Evolutionary conservation across 345 rosid species (phyloP).

Genomic region (Citrus trifoliata): DNA sequence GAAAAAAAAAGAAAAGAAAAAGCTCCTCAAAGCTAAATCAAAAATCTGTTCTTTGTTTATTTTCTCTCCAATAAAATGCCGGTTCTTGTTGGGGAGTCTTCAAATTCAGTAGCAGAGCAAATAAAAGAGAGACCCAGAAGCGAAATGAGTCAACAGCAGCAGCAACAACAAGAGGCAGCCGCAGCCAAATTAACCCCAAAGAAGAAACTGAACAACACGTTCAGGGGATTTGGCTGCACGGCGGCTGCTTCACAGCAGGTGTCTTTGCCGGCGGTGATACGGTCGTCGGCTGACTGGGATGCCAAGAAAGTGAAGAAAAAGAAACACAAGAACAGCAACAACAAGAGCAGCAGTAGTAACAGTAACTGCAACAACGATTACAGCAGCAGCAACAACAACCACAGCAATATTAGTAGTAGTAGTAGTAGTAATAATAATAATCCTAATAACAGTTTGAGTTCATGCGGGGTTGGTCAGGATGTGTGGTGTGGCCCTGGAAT

Average conservation of each 20-base stretch:
- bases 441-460: conserved; percentile 19
- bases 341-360: neutral
- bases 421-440: neutral
- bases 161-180: neutral
- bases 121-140: conserved; percentile 48
- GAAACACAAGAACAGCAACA: conserved; percentile 39
- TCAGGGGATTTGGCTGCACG: conserved; percentile 72
- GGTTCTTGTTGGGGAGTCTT: conserved; percentile 35
- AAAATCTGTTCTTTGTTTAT: neutral
- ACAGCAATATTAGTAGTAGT: neutral
- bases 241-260: conserved; percentile 76
- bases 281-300: conserved; percentile 84
- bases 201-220: conserved; percentile 48
- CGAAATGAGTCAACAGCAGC: conserved; percentile 22
- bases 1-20: neutral
- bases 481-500: conserved; percentile 96
- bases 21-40: neutral
- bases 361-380: conserved; percentile 15
- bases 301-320: conserved; percentile 47
- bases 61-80: conserved; percentile 36
- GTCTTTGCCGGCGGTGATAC: conserved; percentile 75
- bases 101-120: conserved; percentile 42
- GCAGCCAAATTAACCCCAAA: conserved; percentile 11
- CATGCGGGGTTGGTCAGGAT: conserved; percentile 59
- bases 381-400: conserved; percentile 13